Evolutionary conservation across 108 stramenopile species (phyloP), one percentile per base, ranked within the genome.

Genomic region (Nitzschia sp.): DNA sequence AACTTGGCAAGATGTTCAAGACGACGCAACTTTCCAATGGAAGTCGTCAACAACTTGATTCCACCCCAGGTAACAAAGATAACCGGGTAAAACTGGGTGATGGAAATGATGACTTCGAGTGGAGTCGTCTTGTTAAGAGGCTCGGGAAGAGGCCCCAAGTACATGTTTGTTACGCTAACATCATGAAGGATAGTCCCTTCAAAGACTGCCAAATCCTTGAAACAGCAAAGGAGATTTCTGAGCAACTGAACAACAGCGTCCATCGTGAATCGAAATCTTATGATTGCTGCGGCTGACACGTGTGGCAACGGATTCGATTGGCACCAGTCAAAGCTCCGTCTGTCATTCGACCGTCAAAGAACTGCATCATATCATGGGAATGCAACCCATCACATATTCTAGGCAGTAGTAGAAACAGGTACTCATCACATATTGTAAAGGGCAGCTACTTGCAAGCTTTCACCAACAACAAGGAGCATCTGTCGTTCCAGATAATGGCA

Each of bases 241-340:
- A 86, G 39, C 52, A 95, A 80, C 70, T 91, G 91, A 24, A 95
- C 91, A 39, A 88, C 67, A 46, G 88, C 84, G 56, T 94, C 89
- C 92, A 90, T 85, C 41, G 40, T 78, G 64, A 43, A 12, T 17
- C 29, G 29, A 3, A 34, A 34, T 34, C 5, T 34, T 34, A 5
- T 34, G 29, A 3, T 34, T 34, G 29, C 29, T 5, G 29, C 29
- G 29, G 29, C 29, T 34, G 29, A 34, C 29, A 34, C 29, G 29
- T 34, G 29, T 34, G 29, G 29, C 29, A 34, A 34, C 29, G 29
- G 5, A 34, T 34, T 34, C 29, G 29, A 34, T 34, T 34, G 29
- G 29, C 29, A 34, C 29, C 29, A 3, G 29, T 34, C 29, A 34
- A 34, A 34, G 29, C 29, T 34, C 29, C 29, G 29, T 34, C 29